phyloP scores from a whole-genome alignment of 176 grass and related monocot genomes.

The Panicum miliaceum region DNA sequence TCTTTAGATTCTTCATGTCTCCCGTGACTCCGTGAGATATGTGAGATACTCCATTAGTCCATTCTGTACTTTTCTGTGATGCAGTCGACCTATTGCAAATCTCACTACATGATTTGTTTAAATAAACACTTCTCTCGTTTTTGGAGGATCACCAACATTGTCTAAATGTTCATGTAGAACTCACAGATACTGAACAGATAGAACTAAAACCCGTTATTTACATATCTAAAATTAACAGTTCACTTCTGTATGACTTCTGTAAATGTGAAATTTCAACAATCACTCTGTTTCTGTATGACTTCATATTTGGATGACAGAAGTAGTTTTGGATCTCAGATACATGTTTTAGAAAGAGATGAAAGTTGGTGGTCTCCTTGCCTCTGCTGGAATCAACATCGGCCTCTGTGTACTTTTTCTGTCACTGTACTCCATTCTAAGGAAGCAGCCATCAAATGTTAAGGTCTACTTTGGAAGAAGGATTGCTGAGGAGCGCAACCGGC shows the following conservation, averaged over 20 bases:
- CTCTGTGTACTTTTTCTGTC: constrained; percentile 71
- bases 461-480: constrained; percentile 92
- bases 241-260: neutral
- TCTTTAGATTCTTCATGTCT: constrained; percentile 43
- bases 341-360: constrained; percentile 65
- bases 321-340: constrained; percentile 28
- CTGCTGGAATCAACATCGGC: constrained; percentile 92
- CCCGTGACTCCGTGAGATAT: neutral
- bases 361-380: constrained; percentile 77
- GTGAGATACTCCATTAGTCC: constrained; percentile 44
- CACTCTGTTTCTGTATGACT: constrained; percentile 40
- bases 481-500: constrained; percentile 61
- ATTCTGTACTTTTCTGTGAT: constrained; percentile 30
- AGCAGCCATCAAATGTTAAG: constrained; percentile 82
- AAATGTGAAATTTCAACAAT: constrained; percentile 20
- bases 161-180: neutral
- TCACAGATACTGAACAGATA: neutral
- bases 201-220: neutral
- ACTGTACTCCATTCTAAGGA: constrained; percentile 86
- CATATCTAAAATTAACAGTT: constrained; percentile 6
- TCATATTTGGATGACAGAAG: constrained; percentile 30
- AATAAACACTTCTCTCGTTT: constrained; percentile 2
- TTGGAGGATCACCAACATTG: neutral
- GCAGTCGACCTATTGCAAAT: constrained; percentile 17
- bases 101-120: constrained; percentile 15